Evolutionary conservation across 169 alveolate species (phyloP).

Genomic region (Babesia bovis): DNA sequence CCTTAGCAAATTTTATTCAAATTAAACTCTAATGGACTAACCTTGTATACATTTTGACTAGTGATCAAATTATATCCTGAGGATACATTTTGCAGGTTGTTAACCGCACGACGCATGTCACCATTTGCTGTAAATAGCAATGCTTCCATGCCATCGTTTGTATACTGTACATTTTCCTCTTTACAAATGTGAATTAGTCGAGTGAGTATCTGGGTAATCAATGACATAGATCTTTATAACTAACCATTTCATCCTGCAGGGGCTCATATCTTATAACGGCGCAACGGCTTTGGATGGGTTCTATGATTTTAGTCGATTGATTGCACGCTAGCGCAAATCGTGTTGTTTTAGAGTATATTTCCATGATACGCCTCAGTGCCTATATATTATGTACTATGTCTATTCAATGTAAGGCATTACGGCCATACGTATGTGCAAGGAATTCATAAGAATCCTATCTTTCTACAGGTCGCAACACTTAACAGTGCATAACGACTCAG

Average conservation of each 20-base stretch:
- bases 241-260: constrained; percentile 90
- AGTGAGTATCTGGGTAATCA: constrained; percentile 64
- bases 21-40: constrained; percentile 10
- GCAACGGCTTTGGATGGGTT: constrained; percentile 98
- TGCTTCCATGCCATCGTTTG: constrained; percentile 93
- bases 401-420: too few species aligned
- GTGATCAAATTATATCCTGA: constrained; percentile 92
- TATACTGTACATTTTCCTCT: constrained; percentile 77
- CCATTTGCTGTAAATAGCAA: constrained; percentile 95
- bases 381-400: constrained; percentile 1
- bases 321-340: constrained; percentile 99
- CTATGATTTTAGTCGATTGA: constrained; percentile 96
- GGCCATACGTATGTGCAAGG: too few species aligned
- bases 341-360: constrained; percentile 95
- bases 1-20: neutral
- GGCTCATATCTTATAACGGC: constrained; percentile 95
- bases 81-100: constrained; percentile 94
- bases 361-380: constrained; percentile 97
- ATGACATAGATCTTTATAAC: neutral
- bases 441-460: too few species aligned
- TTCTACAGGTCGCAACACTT: too few species aligned
- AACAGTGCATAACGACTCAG: too few species aligned
- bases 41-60: constrained; percentile 93
- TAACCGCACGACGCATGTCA: constrained; percentile 90
- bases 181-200: constrained; percentile 87